Conservation (phyloP, 129 eudicot genomes). For the Artemisia annua region DNA sequence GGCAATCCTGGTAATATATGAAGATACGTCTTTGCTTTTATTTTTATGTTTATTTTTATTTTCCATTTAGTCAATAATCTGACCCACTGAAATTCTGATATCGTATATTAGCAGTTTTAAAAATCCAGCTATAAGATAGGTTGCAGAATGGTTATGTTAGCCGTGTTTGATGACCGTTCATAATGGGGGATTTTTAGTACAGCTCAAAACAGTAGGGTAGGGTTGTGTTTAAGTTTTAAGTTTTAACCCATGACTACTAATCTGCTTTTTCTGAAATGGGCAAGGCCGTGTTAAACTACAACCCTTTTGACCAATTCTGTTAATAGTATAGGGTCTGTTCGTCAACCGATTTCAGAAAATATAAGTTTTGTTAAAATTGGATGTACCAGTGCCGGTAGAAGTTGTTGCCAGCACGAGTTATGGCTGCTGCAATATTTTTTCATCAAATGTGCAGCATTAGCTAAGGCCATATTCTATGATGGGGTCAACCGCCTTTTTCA, state of each 20-base stretch:
- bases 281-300: no score
- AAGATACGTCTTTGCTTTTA: no score
- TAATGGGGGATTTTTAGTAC: not conserved
- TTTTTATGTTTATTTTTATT: not conserved
- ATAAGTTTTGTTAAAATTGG: no score
- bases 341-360: no score
- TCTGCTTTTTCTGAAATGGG: not conserved
- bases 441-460: no score
- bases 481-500: no score
- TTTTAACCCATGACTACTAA: not conserved
- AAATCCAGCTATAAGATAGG: not conserved
- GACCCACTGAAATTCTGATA: not conserved
- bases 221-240: not conserved
- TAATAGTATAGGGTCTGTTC: no score
- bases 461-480: no score
- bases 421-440: no score
- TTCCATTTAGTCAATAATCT: not conserved
- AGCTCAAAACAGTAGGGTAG: not conserved
- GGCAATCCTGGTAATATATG: no score
- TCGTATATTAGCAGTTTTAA: not conserved
- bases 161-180: not conserved
- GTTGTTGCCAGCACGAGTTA: no score
- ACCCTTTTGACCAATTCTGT: not conserved
- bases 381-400: no score
- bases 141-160: not conserved